These are phyloP conservation scores for Fusarium agapanthi DNA, from an alignment of 2,329 filamentous ascomycete genomes.

Conservation along the genomic window DNA sequence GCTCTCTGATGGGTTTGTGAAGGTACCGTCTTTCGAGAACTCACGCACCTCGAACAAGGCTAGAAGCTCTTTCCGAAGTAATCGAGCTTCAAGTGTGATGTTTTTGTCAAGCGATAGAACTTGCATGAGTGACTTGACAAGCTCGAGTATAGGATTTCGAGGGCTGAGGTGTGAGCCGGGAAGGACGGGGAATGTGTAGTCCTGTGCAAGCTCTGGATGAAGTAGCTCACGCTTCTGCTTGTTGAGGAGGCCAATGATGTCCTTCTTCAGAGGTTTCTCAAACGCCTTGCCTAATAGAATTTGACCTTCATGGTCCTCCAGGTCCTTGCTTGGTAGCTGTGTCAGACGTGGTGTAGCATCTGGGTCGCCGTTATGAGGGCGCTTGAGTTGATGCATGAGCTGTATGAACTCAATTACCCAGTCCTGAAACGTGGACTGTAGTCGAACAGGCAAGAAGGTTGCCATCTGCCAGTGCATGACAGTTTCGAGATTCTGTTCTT, in stretches of 20 bases:
- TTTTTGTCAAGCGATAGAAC: slow-evolving; percentile 90
- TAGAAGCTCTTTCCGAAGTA: slow-evolving; percentile 89
- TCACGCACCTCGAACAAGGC: slow-evolving; percentile 93
- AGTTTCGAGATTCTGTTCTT: slow-evolving; percentile 82
- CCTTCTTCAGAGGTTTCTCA: slow-evolving; percentile 89
- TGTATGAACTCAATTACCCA: slow-evolving; percentile 97
- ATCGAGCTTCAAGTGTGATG: slow-evolving; percentile 85
- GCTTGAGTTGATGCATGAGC: slow-evolving; percentile 89
- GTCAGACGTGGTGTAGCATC: slow-evolving; percentile 65
- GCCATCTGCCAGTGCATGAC: slow-evolving; percentile 99
- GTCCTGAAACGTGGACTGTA: slow-evolving; percentile 87
- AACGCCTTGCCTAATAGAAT: slow-evolving; percentile 83
- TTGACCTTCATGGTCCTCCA: slow-evolving; percentile 67
- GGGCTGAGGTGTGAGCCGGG: slow-evolving; percentile 70
- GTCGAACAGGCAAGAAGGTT: slow-evolving; percentile 81
- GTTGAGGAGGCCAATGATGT: slow-evolving; percentile 81
- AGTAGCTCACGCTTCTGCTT: slow-evolving; percentile 89
- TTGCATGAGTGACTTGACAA: slow-evolving; percentile 94
- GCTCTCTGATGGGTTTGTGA: slow-evolving; percentile 82
- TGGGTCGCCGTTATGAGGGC: slow-evolving; percentile 63
- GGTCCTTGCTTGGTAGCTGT: slow-evolving; percentile 65
- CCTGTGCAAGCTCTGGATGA: slow-evolving; percentile 85
- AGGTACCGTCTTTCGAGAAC: slow-evolving; percentile 88
- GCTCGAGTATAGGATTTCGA: slow-evolving; percentile 81
- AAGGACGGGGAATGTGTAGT: slow-evolving; percentile 85